These are phyloP conservation scores for Alliaria petiolata DNA, from an alignment of 345 rosid genomes.

Conservation along the genomic window DNA sequence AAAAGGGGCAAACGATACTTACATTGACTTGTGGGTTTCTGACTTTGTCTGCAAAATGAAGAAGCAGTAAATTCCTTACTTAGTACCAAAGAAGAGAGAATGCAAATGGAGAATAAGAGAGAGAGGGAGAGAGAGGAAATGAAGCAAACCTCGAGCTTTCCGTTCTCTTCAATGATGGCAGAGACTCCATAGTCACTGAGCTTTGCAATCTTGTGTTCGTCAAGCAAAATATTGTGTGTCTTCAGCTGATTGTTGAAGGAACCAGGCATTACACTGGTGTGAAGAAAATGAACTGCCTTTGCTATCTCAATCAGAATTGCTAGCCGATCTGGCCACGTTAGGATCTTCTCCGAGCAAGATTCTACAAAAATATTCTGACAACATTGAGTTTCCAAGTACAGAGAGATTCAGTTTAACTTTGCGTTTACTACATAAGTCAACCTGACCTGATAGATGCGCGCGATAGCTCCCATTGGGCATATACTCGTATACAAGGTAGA, in stretches of 20 bases:
- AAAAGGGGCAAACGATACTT: not conserved
- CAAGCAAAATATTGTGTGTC: constrained; percentile 80
- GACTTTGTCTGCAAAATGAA: constrained; percentile 59
- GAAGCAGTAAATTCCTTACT: constrained; percentile 6
- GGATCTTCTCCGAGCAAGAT: constrained; percentile 57
- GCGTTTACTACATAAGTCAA: not conserved
- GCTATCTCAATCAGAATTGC: constrained; percentile 78
- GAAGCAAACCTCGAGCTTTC: constrained; percentile 59
- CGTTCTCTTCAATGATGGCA: constrained; percentile 58
- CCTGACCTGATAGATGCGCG: constrained; percentile 71
- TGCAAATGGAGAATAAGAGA: not conserved
- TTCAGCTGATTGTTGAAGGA: constrained; percentile 63
- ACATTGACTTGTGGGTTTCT: constrained; percentile 56
- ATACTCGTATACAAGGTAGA: constrained; percentile 80
- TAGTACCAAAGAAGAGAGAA: constrained; percentile 6
- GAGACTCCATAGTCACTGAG: constrained; percentile 94
- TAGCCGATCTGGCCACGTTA: constrained; percentile 83
- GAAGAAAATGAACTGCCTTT: constrained; percentile 94
- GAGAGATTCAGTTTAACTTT: not conserved
- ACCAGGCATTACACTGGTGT: constrained; percentile 81
- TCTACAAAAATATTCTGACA: constrained; percentile 40
- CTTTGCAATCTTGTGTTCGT: constrained; percentile 84
- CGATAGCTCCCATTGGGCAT: constrained; percentile 64
- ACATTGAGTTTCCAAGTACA: constrained; percentile 7
- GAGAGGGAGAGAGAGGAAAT: constrained; percentile 1